Evolutionary conservation across 2,329 filamentous ascomycete genomes (phyloP).

Genomic region (Phoma herbarum): DNA sequence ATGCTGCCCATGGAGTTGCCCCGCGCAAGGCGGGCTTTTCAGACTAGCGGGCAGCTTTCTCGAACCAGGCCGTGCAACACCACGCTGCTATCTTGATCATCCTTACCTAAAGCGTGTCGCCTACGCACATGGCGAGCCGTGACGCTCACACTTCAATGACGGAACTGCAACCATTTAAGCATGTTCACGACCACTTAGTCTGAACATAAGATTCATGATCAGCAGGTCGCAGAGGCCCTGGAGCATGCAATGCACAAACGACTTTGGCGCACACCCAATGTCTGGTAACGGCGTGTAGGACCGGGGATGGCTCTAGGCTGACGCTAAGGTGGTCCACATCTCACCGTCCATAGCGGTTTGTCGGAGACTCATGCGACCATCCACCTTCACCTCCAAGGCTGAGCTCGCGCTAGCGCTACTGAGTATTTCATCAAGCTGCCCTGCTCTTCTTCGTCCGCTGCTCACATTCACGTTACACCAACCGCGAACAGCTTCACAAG

Average conservation of each 20-base stretch:
- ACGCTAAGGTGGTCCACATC: constrained; percentile 18
- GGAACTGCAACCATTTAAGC: not conserved
- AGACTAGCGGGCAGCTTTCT: constrained; percentile 9
- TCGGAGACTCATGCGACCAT: constrained; percentile 22
- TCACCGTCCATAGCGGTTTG: constrained; percentile 17
- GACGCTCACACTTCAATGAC: constrained; percentile 11
- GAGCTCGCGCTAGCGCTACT: constrained; percentile 29
- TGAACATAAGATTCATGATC: constrained; percentile 3
- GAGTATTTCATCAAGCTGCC: constrained; percentile 35
- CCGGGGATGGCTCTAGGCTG: constrained; percentile 10
- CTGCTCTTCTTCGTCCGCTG: constrained; percentile 25
- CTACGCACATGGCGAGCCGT: constrained; percentile 13
- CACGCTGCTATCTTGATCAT: constrained; percentile 22
- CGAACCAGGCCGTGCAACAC: constrained; percentile 18
- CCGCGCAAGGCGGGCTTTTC: constrained; percentile 3
- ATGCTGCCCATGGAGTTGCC: constrained; percentile 9
- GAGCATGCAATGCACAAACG: not conserved
- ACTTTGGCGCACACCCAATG: not conserved
- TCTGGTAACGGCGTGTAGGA: constrained; percentile 11
- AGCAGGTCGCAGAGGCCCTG: constrained; percentile 2
- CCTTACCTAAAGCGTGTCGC: constrained; percentile 19
- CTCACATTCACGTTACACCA: constrained; percentile 17
- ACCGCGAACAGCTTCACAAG: constrained; percentile 21
- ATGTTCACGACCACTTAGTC: not conserved
- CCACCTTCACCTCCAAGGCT: constrained; percentile 14